Evolutionary conservation across 2,329 filamentous ascomycete species (phyloP).

Genomic region (Fusarium oxysporum): DNA sequence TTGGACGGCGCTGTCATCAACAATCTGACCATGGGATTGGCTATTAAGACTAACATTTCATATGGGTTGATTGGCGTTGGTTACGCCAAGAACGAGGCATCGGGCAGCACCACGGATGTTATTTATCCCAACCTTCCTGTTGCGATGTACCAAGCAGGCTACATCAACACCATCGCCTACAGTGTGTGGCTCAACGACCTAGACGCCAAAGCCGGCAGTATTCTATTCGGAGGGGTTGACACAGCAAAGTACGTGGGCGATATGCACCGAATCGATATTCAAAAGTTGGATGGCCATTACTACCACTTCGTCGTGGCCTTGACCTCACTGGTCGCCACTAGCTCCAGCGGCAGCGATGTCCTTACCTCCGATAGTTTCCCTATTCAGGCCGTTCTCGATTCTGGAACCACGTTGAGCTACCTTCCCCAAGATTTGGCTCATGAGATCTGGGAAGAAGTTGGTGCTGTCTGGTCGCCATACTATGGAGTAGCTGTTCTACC

Average conservation of each 20-base stretch:
- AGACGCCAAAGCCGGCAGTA: constrained; percentile 72
- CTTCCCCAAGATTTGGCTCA: constrained; percentile 71
- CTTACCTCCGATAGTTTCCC: constrained; percentile 59
- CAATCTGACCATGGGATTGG: constrained; percentile 70
- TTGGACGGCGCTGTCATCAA: constrained; percentile 64
- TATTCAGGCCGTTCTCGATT: constrained; percentile 76
- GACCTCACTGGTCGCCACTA: constrained; percentile 60
- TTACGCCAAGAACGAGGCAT: constrained; percentile 66
- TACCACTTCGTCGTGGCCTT: constrained; percentile 62
- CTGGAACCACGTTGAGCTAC: constrained; percentile 78
- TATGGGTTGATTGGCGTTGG: constrained; percentile 72
- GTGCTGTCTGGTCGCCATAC: constrained; percentile 58
- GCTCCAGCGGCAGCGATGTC: constrained; percentile 61
- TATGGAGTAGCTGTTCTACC: constrained; percentile 60
- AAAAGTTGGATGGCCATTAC: constrained; percentile 53
- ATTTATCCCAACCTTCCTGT: constrained; percentile 72
- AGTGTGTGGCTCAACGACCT: constrained; percentile 75
- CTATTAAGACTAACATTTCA: constrained; percentile 63
- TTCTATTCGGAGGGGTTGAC: constrained; percentile 86
- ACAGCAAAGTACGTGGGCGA: constrained; percentile 76
- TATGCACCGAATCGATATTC: constrained; percentile 70
- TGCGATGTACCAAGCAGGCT: constrained; percentile 69
- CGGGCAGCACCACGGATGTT: constrained; percentile 42
- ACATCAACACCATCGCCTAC: constrained; percentile 76
- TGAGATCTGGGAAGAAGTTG: constrained; percentile 66